Conservation (phyloP, 306 rosid genomes). For the Pachyrhizus erosus region DNA sequence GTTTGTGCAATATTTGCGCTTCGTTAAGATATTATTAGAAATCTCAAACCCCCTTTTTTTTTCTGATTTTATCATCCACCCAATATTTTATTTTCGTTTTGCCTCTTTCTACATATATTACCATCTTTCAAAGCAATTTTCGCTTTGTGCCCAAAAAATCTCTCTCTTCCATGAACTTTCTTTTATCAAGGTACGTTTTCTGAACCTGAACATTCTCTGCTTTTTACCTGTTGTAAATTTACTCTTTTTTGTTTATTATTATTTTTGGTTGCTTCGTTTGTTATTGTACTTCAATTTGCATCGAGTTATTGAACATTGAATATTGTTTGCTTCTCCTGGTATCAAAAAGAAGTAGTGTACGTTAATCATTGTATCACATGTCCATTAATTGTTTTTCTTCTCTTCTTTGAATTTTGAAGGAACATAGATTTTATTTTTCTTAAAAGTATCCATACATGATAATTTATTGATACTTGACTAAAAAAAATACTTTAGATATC, state of each 20-base stretch:
- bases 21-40: slow-evolving; percentile 38
- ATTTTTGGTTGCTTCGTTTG: slow-evolving; percentile 42
- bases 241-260: slow-evolving; percentile 24
- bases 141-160: slow-evolving; percentile 37
- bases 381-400: slow-evolving; percentile 32
- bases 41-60: slow-evolving; percentile 8
- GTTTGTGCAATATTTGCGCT: slow-evolving; percentile 48
- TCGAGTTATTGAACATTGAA: slow-evolving; percentile 6
- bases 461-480: slow-evolving; percentile 13
- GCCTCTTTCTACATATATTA: slow-evolving; percentile 41
- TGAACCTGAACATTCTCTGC: slow-evolving; percentile 14
- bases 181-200: slow-evolving; percentile 68
- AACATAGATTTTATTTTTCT: background rate
- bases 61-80: slow-evolving; percentile 40
- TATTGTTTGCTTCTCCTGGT: slow-evolving; percentile 29
- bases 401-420: slow-evolving; percentile 35
- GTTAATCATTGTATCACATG: slow-evolving; percentile 45
- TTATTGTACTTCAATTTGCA: slow-evolving; percentile 14
- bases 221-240: slow-evolving; percentile 43
- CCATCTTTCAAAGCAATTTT: slow-evolving; percentile 40
- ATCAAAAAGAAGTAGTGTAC: background rate
- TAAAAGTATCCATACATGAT: background rate
- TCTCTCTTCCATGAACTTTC: slow-evolving; percentile 56
- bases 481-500: background rate
- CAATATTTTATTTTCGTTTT: slow-evolving; percentile 26